Evolutionary conservation across 345 rosid genomes (phyloP).

Genomic region (Trapa bicornis): DNA sequence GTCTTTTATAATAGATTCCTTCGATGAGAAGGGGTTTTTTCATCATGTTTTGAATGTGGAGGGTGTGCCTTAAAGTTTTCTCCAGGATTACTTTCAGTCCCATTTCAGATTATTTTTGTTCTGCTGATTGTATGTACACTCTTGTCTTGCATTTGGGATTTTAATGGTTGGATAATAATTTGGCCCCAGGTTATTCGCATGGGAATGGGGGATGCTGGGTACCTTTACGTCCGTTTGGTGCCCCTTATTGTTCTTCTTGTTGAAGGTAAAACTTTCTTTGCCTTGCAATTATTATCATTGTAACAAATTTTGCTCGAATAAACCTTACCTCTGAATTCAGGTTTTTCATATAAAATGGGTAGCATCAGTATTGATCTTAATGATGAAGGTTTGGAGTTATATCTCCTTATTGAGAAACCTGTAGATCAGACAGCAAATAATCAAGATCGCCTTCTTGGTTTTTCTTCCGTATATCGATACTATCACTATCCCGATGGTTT

Average conservation of each 20-base stretch:
- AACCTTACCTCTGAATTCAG: neutral
- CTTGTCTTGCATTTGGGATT: neutral
- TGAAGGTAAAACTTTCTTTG: conserved; percentile 41
- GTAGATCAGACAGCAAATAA: conserved; percentile 29
- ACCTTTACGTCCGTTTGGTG: conserved; percentile 68
- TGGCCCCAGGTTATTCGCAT: conserved; percentile 54
- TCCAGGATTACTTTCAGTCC: too few species aligned
- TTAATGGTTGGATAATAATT: conserved; percentile 4
- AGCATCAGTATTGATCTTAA: conserved; percentile 89
- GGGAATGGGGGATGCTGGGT: conserved; percentile 53
- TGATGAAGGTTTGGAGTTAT: conserved; percentile 86
- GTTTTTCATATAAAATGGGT: conserved; percentile 34
- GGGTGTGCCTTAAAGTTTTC: too few species aligned
- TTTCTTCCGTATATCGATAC: conserved; percentile 64
- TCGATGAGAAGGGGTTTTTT: too few species aligned
- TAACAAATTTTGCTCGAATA: neutral
- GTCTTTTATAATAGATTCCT: too few species aligned
- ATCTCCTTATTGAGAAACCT: conserved; percentile 50
- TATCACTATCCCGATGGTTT: conserved; percentile 66
- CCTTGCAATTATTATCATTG: neutral
- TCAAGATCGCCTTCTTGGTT: conserved; percentile 51
- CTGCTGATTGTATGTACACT: neutral
- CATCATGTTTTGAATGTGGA: too few species aligned
- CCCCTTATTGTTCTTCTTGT: conserved; percentile 91
- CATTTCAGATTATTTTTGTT: too few species aligned